Evolutionary conservation across 2,329 filamentous ascomycete genomes (phyloP).

Genomic region (Fusarium verticillioides): DNA sequence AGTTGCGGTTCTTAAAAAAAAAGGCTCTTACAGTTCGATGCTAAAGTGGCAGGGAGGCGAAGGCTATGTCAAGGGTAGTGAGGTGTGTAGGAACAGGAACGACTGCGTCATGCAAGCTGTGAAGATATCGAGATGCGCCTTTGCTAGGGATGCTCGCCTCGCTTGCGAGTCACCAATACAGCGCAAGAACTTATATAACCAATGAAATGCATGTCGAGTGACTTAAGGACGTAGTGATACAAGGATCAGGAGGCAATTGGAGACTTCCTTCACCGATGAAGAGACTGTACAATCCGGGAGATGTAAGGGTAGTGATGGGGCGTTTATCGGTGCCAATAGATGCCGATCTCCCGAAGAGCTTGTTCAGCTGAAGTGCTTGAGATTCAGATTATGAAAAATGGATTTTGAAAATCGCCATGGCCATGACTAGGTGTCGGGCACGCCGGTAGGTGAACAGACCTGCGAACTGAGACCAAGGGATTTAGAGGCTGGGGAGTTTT

Average conservation of each 20-base stretch:
- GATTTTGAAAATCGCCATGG: not conserved
- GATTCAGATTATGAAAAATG: not conserved
- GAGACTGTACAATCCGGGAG: not conserved
- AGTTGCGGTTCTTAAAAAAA: slow-evolving; percentile 15
- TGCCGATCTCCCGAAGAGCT: slow-evolving; percentile 5
- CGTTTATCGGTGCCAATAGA: not conserved
- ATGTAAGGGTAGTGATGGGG: not conserved
- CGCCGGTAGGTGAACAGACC: slow-evolving; percentile 10
- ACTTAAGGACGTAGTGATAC: not conserved
- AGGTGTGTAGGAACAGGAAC: not conserved
- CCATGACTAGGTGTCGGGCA: slow-evolving; percentile 4
- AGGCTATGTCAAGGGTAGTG: not conserved
- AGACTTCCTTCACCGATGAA: not conserved
- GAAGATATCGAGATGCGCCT: not conserved
- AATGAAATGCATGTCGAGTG: not conserved
- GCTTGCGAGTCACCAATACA: not conserved
- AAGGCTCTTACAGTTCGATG: not conserved
- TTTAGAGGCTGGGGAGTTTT: not conserved
- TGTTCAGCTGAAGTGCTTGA: not conserved
- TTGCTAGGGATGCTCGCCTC: not conserved
- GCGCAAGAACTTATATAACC: not conserved
- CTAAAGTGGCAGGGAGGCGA: not conserved
- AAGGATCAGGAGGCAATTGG: not conserved
- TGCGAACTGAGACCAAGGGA: not conserved
- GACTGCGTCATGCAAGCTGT: not conserved